These are phyloP conservation scores for Acrasis kona DNA, from an alignment of 78 protist species.

Conservation along the genomic window DNA sequence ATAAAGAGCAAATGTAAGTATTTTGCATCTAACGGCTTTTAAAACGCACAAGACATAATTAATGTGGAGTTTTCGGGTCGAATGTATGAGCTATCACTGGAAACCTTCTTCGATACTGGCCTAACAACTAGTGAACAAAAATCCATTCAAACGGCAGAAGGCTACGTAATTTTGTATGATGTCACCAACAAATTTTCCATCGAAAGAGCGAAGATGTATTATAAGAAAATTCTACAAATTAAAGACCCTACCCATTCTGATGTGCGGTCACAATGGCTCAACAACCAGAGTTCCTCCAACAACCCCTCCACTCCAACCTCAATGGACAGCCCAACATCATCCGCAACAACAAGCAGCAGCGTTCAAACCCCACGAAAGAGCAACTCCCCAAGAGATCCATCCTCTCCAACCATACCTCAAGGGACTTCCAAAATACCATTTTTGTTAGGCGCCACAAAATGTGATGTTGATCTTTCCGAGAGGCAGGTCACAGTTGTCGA, in stretches of 20 bases:
- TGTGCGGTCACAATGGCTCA: too few species aligned
- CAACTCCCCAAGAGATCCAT: too few species aligned
- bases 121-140: background rate
- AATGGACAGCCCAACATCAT: too few species aligned
- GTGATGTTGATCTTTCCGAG: background rate
- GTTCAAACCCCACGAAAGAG: too few species aligned
- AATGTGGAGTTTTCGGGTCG: background rate
- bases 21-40: too few species aligned
- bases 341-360: too few species aligned
- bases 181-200: background rate
- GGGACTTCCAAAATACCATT: too few species aligned
- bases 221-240: background rate
- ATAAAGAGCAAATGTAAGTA: too few species aligned
- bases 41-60: too few species aligned
- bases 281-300: too few species aligned
- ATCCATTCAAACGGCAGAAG: background rate
- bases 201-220: background rate
- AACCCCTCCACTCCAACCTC: too few species aligned
- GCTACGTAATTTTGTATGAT: background rate
- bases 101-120: background rate
- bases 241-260: background rate
- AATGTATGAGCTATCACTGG: background rate
- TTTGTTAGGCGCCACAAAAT: background rate
- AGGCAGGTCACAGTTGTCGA: background rate
- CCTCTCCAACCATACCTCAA: too few species aligned